Base-by-base conservation (phyloP, 805 yeast species). In the Myxozyma geophila region DNA sequence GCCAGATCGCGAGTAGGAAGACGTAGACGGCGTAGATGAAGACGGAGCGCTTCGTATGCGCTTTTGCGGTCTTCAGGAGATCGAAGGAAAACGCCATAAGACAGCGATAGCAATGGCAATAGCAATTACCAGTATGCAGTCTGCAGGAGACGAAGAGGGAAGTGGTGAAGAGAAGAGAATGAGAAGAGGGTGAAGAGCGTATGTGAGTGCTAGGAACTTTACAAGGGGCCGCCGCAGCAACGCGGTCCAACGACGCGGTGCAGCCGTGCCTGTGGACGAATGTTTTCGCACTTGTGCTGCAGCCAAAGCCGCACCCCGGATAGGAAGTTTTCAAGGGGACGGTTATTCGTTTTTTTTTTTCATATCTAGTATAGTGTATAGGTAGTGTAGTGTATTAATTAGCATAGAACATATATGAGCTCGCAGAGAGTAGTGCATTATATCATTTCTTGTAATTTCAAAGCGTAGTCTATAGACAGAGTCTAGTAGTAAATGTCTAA, bases 1-100 rank as follows among this genome's bases (percentile, higher is more conserved):
- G 59, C 62, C 62, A 59, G 49, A 66, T 54, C 37, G 69, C 67
- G 37, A 64, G 40, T 17, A 59, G 17, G 41, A 66, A 33, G 40
- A 66, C 64, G 35, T 55, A 36, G 28, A 47, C 21, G 54, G 52
- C 69, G 58, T 64, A 66, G 51, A 46, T 7, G 49, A 56, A 50
- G 39, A 60, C 36, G 12, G 59, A 52, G 48, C 63, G 62, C 50
- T 41, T 44, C 13, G 50, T 33, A 48, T 64, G 68, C 15, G 52
- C 60, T 39, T 49, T 35, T 9, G 54, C 43, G 48, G 51, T 19
- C 36, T 36, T 44, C 10, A 62, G 17, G 9, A 37, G 19, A 23
- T 41, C 60, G 23, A 58, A 33, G 35, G 50, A 58, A 13, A 52
- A 37, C 35, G 55, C 54, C 54, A 52, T 55, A 12, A 19, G n/a